These are phyloP conservation scores for Exophiala viscosa DNA, from an alignment of 2,329 filamentous ascomycete species.

Conservation along the genomic window DNA sequence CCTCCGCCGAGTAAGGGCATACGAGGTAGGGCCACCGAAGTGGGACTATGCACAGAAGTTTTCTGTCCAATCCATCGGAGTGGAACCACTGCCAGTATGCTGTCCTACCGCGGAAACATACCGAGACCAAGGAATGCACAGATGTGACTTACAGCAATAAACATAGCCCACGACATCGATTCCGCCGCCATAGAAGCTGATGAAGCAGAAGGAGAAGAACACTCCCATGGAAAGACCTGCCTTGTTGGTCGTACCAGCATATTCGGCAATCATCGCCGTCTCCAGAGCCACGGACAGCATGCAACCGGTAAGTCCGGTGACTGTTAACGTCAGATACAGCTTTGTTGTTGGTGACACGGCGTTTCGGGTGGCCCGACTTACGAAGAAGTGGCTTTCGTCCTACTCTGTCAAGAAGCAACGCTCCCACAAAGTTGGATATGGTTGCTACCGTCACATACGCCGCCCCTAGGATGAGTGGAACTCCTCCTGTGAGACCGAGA, in stretches of 20 bases:
- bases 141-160: constrained; percentile 18
- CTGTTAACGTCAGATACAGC: neutral
- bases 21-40: no score
- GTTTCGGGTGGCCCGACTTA: constrained; percentile 13
- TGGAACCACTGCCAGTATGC: neutral
- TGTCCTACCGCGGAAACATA: neutral
- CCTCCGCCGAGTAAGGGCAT: no score
- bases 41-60: neutral
- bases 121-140: neutral
- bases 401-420: constrained; percentile 22
- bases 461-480: constrained; percentile 20
- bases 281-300: constrained; percentile 23
- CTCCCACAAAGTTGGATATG: constrained; percentile 22
- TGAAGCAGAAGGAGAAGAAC: constrained; percentile 60
- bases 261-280: constrained; percentile 25
- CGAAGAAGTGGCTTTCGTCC: constrained; percentile 31
- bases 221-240: constrained; percentile 24
- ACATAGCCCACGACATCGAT: constrained; percentile 24
- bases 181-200: constrained; percentile 21
- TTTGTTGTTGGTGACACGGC: neutral
- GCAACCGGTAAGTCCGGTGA: constrained; percentile 19
- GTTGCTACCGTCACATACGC: constrained; percentile 24
- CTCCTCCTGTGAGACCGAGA: constrained; percentile 19
- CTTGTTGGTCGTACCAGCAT: constrained; percentile 33
- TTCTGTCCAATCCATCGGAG: neutral